These are phyloP conservation scores for Saturnispora kantuleensis DNA, from an alignment of 805 yeast genomes.

Conservation along the genomic window DNA sequence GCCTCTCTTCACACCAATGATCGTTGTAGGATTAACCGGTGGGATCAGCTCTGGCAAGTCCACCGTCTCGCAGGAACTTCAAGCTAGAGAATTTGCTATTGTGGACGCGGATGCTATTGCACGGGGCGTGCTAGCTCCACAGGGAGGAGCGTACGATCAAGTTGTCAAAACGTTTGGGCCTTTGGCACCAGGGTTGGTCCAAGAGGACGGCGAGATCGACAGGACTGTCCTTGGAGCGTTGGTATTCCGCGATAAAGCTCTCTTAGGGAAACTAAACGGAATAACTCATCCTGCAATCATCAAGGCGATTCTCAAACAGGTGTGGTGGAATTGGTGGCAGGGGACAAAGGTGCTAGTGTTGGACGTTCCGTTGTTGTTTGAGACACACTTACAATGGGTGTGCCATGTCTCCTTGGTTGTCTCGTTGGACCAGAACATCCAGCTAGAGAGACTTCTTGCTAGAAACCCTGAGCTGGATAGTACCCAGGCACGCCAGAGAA, in stretches of 20 bases:
- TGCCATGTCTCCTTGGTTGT: slow-evolving; percentile 71
- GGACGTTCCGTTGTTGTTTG: slow-evolving; percentile 88
- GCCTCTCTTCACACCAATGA: slow-evolving; percentile 37
- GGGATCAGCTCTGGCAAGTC: slow-evolving; percentile 97
- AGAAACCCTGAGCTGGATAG: slow-evolving; percentile 60
- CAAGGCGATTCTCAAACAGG: slow-evolving; percentile 48
- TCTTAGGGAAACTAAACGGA: slow-evolving; percentile 50
- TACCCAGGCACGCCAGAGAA: slow-evolving; percentile 64
- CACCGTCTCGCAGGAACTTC: slow-evolving; percentile 62
- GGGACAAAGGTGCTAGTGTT: slow-evolving; percentile 56
- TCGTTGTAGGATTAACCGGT: slow-evolving; percentile 91
- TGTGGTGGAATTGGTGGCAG: slow-evolving; percentile 46
- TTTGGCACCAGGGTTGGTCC: slow-evolving; percentile 33
- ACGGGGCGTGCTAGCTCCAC: slow-evolving; percentile 75
- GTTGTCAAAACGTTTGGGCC: slow-evolving; percentile 53
- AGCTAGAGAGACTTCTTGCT: slow-evolving; percentile 48
- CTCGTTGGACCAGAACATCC: slow-evolving; percentile 46
- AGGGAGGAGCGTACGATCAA: slow-evolving; percentile 54
- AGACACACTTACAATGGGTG: slow-evolving; percentile 54
- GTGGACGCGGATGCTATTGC: slow-evolving; percentile 93
- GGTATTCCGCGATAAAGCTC: slow-evolving; percentile 54
- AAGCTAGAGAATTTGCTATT: slow-evolving; percentile 41
- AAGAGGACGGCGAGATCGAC: slow-evolving; percentile 44
- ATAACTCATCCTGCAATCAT: slow-evolving; percentile 87
- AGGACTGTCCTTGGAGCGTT: slow-evolving; percentile 66